Evolutionary conservation across 2,329 filamentous ascomycete genomes (phyloP), one percentile per base, ranked within the genome.

Genomic region (Aureobasidium mangrovei): DNA sequence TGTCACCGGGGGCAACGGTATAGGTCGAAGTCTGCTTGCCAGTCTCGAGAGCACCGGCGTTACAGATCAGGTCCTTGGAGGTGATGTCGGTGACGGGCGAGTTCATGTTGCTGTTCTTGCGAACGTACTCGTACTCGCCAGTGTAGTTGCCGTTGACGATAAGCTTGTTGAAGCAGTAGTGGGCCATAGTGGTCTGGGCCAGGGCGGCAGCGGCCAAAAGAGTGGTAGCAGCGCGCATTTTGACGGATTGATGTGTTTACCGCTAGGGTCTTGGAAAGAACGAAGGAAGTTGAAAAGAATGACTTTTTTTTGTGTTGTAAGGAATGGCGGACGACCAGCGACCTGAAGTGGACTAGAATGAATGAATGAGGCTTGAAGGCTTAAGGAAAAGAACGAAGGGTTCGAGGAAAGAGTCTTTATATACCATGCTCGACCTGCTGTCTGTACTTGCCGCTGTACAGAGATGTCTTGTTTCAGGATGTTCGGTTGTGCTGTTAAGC

Each of bases 121-220:
- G 74, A 60, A 78, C 72, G 66, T 77, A 78, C 40, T 68, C 67
- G 64, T 71, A 74, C 56, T 73, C 70, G 46, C 72, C 73, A 53
- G 68, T 63, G 53, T 63, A 66, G 57, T 65, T 62, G 60, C 69
- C 74, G 61, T 76, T 74, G 63, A 74, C 69, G 46, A 70, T 68
- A 39, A 67, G 60, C 56, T 62, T 62, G 59, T 60, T 65, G 42
- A 69, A 64, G 38, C 46, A 40, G 67, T 69, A 55, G 44, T 55
- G 53, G 9, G 53, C 53, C 53, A 55, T 55, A 57, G 58, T 69
- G 67, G 42, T 66, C 64, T 61, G 59, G 46, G 60, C 64, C 39
- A 65, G 61, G 58, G 62, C 62, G 53, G 60, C 62, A 53, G 61
- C 61, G 53, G 64, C 65, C 52, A 66, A 58, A 44, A 65, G 64